Evolutionary conservation across 106 monocot species (phyloP), one percentile per base, ranked within the genome.

Genomic region (Dactylorhiza incarnata): DNA sequence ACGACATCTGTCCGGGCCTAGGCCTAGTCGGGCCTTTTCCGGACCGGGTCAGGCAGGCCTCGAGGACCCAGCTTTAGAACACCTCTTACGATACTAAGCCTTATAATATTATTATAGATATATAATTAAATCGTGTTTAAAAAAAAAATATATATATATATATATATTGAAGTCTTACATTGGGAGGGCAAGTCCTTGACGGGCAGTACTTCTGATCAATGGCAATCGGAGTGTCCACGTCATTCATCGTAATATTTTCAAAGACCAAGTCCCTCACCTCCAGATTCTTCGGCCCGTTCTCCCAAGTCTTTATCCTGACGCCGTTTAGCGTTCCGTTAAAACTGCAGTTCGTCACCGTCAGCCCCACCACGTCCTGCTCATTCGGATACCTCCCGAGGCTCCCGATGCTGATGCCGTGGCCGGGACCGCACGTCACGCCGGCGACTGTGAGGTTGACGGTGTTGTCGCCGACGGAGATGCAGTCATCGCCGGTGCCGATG

Each of bases 401-500:
- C 2, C 84, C 84, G 5, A 85, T 50, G 74, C 84, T 85, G 71
- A 87, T 83, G 9, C 87, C 87, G 6, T 87, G 87, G 12, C 87
- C 87, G 0, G 84, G 87, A 2, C 87, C 87, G 51, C 87, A 87
- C 48, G 26, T 20, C 9, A 87, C 81, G 0, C 71, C 71, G 45
- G 77, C 14, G 62, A 86, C 71, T 17, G 44, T 66, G 25, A 86
- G 7, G 58, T 76, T 65, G 9, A 53, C 7, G 19, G 20, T 73
- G 47, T 81, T 72, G 5, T 73, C 65, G 2, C 83, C 83, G 29
- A 87, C 53, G 24, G 81, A 87, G 80, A 87, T 75, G 81, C 87
- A 87, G 23, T 86, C 86, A 55, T 86, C 86, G 0, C 87, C 87
- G 8, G 87, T 87, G 24, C 78, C 76, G 49, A 87, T 81, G 48